Conservation (phyloP, 208 protist genomes). For the Wallacemonas sp. region DNA sequence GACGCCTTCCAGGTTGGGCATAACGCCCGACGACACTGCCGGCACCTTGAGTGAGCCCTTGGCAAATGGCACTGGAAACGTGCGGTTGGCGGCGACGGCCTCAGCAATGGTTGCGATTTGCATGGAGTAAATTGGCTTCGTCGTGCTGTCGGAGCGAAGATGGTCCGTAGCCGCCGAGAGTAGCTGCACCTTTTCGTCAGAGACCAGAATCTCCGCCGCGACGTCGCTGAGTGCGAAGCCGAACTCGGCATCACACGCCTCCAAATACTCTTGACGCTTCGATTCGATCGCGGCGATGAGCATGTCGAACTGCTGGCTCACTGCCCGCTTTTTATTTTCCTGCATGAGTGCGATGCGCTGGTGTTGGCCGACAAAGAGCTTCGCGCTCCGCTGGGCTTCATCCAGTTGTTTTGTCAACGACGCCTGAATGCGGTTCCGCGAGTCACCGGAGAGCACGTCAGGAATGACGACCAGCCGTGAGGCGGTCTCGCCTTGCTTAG, state of each 20-base stretch:
- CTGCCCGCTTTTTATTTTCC: conserved; percentile 60
- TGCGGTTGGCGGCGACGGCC: conserved; percentile 35
- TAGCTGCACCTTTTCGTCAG: conserved; percentile 76
- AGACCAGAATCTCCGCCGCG: conserved; percentile 69
- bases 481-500: conserved; percentile 9
- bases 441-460: conserved; percentile 73
- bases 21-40: conserved; percentile 32
- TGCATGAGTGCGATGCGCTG: conserved; percentile 63
- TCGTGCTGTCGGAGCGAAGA: conserved; percentile 36
- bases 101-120: conserved; percentile 86
- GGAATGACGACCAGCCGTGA: conserved; percentile 63
- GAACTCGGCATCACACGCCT: conserved; percentile 72
- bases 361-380: conserved; percentile 74
- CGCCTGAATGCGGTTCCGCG: conserved; percentile 56
- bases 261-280: conserved; percentile 70
- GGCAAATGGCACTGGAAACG: conserved; percentile 54
- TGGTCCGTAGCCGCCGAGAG: conserved; percentile 68
- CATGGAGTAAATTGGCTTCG: conserved; percentile 74
- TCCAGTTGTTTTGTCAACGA: conserved; percentile 58
- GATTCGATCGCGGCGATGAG: conserved; percentile 64
- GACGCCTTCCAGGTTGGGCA: conserved; percentile 66
- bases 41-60: conserved; percentile 44
- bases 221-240: conserved; percentile 60
- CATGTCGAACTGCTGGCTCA: conserved; percentile 78
- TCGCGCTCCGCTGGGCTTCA: conserved; percentile 40